Percentiles rank a stretch among this genome's conserved stretches.
Evolutionary conservation across 495 filamentous ascomycete species (phyloP).

Genomic region (Aspergillus homomorphus): DNA sequence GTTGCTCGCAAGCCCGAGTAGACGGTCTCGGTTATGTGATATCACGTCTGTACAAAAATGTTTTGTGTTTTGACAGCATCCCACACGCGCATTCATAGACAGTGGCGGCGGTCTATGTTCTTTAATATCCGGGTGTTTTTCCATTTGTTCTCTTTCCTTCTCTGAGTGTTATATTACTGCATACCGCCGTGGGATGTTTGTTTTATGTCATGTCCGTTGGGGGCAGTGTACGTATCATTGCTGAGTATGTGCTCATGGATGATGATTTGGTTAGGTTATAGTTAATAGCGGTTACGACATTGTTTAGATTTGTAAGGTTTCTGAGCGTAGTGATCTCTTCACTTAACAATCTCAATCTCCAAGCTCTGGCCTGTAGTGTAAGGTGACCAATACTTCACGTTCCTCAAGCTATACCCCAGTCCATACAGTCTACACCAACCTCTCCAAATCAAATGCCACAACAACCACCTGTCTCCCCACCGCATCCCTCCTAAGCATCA

Average conservation of each 20-base stretch:
- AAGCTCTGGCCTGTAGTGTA: no score
- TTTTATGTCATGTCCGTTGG: slow-evolving; percentile 12
- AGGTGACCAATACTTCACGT: no score
- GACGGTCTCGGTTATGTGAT: slow-evolving; percentile 13
- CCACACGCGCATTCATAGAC: slow-evolving; percentile 7
- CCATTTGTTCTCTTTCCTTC: slow-evolving; percentile 10
- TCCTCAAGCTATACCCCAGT: no score
- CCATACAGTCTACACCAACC: no score
- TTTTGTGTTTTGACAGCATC: slow-evolving; percentile 10
- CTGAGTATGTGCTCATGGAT: slow-evolving; percentile 19
- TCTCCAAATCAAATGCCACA: neutral
- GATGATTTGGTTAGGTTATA: neutral
- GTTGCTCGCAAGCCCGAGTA: slow-evolving; percentile 81
- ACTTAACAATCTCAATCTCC: neutral
- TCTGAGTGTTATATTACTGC: slow-evolving; percentile 18
- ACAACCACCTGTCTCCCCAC: neutral
- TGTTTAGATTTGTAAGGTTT: no score
- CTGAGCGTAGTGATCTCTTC: no score
- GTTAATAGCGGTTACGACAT: slow-evolving; percentile 3
- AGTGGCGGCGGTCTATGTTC: slow-evolving; percentile 20
- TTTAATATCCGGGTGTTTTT: slow-evolving; percentile 21
- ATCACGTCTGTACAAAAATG: slow-evolving; percentile 18
- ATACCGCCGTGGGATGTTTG: slow-evolving; percentile 24
- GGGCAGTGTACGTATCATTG: slow-evolving; percentile 21
- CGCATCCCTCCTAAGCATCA: neutral